Evolutionary conservation across 2,329 filamentous ascomycete species (phyloP).

Genomic region (Leptoxyphium fumago): DNA sequence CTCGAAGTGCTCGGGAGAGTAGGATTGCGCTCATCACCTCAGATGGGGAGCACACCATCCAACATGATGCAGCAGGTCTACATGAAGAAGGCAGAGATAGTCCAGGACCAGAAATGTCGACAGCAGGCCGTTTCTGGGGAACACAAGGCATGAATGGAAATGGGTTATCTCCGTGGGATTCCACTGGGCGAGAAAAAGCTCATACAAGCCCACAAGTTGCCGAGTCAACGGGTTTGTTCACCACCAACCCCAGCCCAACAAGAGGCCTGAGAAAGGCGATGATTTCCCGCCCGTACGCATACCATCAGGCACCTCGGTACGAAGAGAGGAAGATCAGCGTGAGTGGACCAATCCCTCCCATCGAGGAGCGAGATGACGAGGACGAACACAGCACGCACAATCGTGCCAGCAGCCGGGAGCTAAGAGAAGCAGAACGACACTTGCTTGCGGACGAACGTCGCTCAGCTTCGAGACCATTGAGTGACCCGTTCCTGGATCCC

Average conservation of each 20-base stretch:
- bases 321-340: slow-evolving; percentile 35
- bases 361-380: slow-evolving; percentile 48
- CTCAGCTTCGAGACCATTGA: slow-evolving; percentile 1
- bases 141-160: background rate
- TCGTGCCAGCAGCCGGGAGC: background rate
- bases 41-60: slow-evolving; percentile 27
- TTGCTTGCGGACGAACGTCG: slow-evolving; percentile 10
- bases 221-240: slow-evolving; percentile 31
- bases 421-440: slow-evolving; percentile 7
- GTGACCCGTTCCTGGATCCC: slow-evolving; percentile 28
- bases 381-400: slow-evolving; percentile 22
- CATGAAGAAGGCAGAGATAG: slow-evolving; percentile 18
- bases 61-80: slow-evolving; percentile 34
- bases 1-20: slow-evolving; percentile 35
- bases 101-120: slow-evolving; percentile 25
- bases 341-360: slow-evolving; percentile 45
- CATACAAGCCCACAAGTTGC: slow-evolving; percentile 15
- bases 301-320: slow-evolving; percentile 27
- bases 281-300: slow-evolving; percentile 21
- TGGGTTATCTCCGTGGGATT: slow-evolving; percentile 1
- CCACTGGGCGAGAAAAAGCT: slow-evolving; percentile 13
- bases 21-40: slow-evolving; percentile 29
- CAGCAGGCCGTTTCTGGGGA: slow-evolving; percentile 9
- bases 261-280: slow-evolving; percentile 30
- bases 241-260: slow-evolving; percentile 34